Evolutionary conservation across 441 rosid species (phyloP).

Genomic region (Pelargonium fulgidum): DNA sequence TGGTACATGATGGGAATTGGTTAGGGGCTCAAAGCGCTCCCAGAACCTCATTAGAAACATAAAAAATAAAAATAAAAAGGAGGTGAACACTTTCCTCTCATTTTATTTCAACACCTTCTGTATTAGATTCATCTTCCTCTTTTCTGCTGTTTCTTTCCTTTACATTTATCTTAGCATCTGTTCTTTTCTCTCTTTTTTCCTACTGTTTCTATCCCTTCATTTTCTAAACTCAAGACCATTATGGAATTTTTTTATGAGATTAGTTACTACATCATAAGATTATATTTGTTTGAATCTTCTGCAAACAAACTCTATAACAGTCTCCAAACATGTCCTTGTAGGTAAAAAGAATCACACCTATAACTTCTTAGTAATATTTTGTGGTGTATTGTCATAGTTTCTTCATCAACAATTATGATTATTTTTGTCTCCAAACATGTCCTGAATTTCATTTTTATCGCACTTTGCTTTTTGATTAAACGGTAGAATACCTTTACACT

Average conservation of each 20-base stretch:
- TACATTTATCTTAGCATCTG: neutral
- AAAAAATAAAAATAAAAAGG: too few species aligned
- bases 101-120: neutral
- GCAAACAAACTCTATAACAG: neutral
- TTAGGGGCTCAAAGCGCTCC: too few species aligned
- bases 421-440: neutral
- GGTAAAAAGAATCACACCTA: neutral
- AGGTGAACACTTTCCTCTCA: neutral
- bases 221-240: neutral
- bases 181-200: neutral
- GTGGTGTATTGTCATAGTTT: neutral
- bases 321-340: neutral
- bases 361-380: neutral
- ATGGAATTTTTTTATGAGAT: neutral
- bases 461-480: neutral
- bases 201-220: neutral
- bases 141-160: conserved; percentile 6
- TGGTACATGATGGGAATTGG: too few species aligned
- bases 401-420: neutral
- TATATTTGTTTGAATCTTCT: neutral
- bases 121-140: conserved; percentile 4
- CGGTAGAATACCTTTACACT: neutral
- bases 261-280: neutral
- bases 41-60: too few species aligned
- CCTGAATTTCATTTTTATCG: neutral